Percentiles rank a stretch among this genome's conserved stretches.
phyloP scores from a whole-genome alignment of 1,284 basidiomycete species.

The Uromyces viciae-fabae region DNA sequence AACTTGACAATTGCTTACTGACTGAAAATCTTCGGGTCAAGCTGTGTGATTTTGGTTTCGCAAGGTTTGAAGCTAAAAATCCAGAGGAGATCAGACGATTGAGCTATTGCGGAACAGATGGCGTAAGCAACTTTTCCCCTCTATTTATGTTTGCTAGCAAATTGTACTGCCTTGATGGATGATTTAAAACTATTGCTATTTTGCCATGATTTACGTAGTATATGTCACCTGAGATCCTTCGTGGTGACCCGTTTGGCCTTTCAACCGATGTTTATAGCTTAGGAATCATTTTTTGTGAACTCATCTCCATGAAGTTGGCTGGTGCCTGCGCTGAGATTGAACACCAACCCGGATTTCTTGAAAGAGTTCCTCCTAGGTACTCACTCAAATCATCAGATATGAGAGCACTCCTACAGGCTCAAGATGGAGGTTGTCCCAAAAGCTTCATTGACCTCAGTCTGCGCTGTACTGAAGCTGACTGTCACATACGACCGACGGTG shows the following conservation, averaged over 20 bases:
- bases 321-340: constrained; percentile 57
- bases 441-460: constrained; percentile 73
- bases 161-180: not conserved
- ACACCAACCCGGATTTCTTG: constrained; percentile 60
- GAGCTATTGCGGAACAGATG: constrained; percentile 94
- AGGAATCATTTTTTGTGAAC: constrained; percentile 91
- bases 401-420: constrained; percentile 58
- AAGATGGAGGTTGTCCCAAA: constrained; percentile 72
- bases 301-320: constrained; percentile 76
- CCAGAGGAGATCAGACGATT: constrained; percentile 84
- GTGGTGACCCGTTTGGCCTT: constrained; percentile 84
- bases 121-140: constrained; percentile 66
- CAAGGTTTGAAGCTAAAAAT: constrained; percentile 83
- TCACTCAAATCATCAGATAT: constrained; percentile 74
- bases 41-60: constrained; percentile 94
- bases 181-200: not conserved
- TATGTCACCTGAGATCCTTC: constrained; percentile 77
- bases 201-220: constrained; percentile 48
- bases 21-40: constrained; percentile 89
- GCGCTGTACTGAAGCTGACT: constrained; percentile 71
- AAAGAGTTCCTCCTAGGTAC: constrained; percentile 70
- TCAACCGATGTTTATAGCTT: constrained; percentile 91
- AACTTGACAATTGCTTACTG: constrained; percentile 93
- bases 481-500: constrained; percentile 69
- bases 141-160: not conserved